These are phyloP conservation scores for Penicillium sp. DNA, from an alignment of 2,329 filamentous ascomycete species.

Conservation along the genomic window DNA sequence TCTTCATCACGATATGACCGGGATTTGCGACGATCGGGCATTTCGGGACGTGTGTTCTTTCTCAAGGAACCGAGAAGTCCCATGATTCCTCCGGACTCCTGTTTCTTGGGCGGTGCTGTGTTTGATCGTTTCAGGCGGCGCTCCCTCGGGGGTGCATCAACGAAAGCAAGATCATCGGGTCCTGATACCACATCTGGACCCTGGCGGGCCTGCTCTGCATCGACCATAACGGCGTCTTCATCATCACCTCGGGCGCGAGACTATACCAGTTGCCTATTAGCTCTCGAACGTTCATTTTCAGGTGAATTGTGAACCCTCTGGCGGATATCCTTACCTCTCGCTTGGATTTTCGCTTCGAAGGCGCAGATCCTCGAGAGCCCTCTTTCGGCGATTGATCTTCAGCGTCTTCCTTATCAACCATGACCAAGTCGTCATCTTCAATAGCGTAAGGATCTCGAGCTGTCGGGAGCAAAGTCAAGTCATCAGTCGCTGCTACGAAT, in stretches of 20 bases:
- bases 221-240: conserved; percentile 61
- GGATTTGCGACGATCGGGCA: conserved; percentile 42
- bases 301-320: too few relatives aligned
- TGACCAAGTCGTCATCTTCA: conserved; percentile 66
- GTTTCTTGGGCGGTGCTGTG: conserved; percentile 64
- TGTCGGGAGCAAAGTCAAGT: conserved; percentile 21
- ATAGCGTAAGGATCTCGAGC: conserved; percentile 64
- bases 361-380: conserved; percentile 37
- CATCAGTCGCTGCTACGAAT: neutral
- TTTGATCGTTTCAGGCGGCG: conserved; percentile 64
- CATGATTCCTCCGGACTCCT: conserved; percentile 59
- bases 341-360: conserved; percentile 41
- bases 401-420: conserved; percentile 58
- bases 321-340: conserved; percentile 38
- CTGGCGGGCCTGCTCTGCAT: conserved; percentile 52
- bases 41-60: conserved; percentile 37
- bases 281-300: too few relatives aligned
- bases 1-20: conserved; percentile 44
- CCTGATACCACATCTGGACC: conserved; percentile 50
- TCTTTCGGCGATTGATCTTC: conserved; percentile 36
- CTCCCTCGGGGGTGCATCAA: conserved; percentile 54
- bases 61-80: conserved; percentile 63
- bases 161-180: conserved; percentile 57
- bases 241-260: conserved; percentile 39
- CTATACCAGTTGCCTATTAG: conserved; percentile 23